phyloP scores from a whole-genome alignment of 768 basidiomycete genomes.

The Tricholoma bakamatsutake region DNA sequence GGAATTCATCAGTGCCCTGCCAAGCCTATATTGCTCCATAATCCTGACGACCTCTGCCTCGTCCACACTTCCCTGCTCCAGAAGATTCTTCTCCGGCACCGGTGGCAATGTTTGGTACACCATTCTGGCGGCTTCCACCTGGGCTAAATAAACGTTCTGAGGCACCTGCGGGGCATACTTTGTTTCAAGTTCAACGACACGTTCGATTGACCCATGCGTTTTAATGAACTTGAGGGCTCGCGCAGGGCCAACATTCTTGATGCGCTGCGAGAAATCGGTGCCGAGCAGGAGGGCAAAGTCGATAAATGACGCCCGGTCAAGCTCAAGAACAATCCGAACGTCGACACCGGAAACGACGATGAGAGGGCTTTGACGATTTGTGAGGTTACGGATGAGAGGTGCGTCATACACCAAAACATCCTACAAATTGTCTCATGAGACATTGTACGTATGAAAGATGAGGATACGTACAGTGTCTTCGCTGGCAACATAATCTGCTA shows the following conservation, averaged over 20 bases:
- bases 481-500: conserved; percentile 84
- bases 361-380: conserved; percentile 54
- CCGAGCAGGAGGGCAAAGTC: conserved; percentile 87
- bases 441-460: conserved; percentile 3
- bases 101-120: conserved; percentile 68
- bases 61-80: conserved; percentile 33
- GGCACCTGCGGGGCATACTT: conserved; percentile 48
- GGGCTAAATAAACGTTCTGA: conserved; percentile 49
- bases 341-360: conserved; percentile 57
- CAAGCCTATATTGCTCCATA: conserved; percentile 46
- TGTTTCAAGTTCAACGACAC: conserved; percentile 45
- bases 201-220: conserved; percentile 67
- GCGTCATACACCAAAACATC: conserved; percentile 82
- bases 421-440: conserved; percentile 26
- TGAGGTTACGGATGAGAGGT: conserved; percentile 75
- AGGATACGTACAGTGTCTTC: conserved; percentile 71
- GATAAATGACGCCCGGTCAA: conserved; percentile 56
- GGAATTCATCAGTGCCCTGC: conserved; percentile 28
- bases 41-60: conserved; percentile 38
- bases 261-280: conserved; percentile 85
- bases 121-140: conserved; percentile 54
- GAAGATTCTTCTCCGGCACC: conserved; percentile 35
- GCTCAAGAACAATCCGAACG: conserved; percentile 50
- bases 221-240: conserved; percentile 75
- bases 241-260: conserved; percentile 74